Evolutionary conservation across 2,329 filamentous ascomycete genomes (phyloP).

Genomic region (Clathrospora elynae): DNA sequence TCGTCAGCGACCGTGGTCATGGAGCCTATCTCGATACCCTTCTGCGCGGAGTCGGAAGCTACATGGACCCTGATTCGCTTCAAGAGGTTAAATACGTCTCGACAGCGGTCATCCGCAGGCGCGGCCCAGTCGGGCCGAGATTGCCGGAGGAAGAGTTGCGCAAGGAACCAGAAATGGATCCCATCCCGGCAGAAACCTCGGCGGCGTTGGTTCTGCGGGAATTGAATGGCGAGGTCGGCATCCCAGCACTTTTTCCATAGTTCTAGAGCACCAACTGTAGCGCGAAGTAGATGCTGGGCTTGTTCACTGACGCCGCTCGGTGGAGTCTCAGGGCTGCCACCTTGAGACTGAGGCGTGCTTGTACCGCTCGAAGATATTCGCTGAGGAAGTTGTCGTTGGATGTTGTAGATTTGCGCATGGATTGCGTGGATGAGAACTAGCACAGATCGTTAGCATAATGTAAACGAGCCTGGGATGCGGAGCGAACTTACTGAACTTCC

Average conservation of each 20-base stretch:
- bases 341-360: conserved; percentile 63
- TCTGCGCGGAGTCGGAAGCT: conserved; percentile 65
- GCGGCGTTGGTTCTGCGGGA: conserved; percentile 64
- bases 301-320: conserved; percentile 53
- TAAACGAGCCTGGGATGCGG: background rate
- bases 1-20: conserved; percentile 70
- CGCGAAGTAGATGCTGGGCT: conserved; percentile 54
- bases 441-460: conserved; percentile 12
- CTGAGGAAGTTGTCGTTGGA: conserved; percentile 53
- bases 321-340: conserved; percentile 55
- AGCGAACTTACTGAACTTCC: conserved; percentile 61
- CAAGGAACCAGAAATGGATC: conserved; percentile 75
- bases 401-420: conserved; percentile 64
- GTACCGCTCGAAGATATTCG: conserved; percentile 51
- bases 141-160: conserved; percentile 67
- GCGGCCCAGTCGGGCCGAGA: conserved; percentile 61
- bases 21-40: conserved; percentile 70
- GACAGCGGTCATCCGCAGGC: conserved; percentile 64
- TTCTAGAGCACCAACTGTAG: conserved; percentile 61
- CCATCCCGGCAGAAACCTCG: conserved; percentile 74
- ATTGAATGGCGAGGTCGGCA: conserved; percentile 69
- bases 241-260: conserved; percentile 78
- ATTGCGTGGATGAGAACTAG: conserved; percentile 70
- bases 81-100: conserved; percentile 64
- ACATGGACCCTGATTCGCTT: conserved; percentile 67